These are phyloP conservation scores for Ogataea philodendri DNA, from an alignment of 805 yeast species.

Conservation along the genomic window DNA sequence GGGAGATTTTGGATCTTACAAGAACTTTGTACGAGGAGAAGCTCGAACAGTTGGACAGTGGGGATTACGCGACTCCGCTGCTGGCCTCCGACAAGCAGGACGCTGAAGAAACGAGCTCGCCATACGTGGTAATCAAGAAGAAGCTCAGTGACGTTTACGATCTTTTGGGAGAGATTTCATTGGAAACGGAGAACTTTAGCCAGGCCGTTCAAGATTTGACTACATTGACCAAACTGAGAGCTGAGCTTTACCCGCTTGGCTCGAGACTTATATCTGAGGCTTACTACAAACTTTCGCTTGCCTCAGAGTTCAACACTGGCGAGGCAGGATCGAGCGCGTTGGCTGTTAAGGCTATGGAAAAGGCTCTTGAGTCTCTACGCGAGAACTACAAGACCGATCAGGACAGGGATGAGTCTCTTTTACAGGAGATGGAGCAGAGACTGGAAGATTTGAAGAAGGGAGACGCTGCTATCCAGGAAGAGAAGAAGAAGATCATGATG, in stretches of 20 bases:
- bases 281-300: conserved; percentile 76
- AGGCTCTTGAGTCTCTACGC: conserved; percentile 44
- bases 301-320: conserved; percentile 62
- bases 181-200: conserved; percentile 83
- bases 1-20: conserved; percentile 82
- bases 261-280: conserved; percentile 71
- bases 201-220: conserved; percentile 74
- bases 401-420: conserved; percentile 43
- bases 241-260: conserved; percentile 47
- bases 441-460: conserved; percentile 53
- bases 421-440: conserved; percentile 56
- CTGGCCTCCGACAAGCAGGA: conserved; percentile 23
- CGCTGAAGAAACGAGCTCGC: conserved; percentile 25
- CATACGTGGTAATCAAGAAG: conserved; percentile 38
- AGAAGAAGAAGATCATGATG: conserved; percentile 51
- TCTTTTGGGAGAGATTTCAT: conserved; percentile 81
- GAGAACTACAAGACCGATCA: conserved; percentile 38
- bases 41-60: conserved; percentile 22
- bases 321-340: conserved; percentile 54
- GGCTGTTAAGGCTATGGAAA: conserved; percentile 46
- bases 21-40: conserved; percentile 59
- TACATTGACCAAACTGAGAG: conserved; percentile 53
- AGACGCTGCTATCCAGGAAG: conserved; percentile 47
- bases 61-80: conserved; percentile 18
- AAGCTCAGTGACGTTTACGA: conserved; percentile 74